These are phyloP conservation scores for Salix brachista DNA, from an alignment of 345 rosid species.

Conservation along the genomic window DNA sequence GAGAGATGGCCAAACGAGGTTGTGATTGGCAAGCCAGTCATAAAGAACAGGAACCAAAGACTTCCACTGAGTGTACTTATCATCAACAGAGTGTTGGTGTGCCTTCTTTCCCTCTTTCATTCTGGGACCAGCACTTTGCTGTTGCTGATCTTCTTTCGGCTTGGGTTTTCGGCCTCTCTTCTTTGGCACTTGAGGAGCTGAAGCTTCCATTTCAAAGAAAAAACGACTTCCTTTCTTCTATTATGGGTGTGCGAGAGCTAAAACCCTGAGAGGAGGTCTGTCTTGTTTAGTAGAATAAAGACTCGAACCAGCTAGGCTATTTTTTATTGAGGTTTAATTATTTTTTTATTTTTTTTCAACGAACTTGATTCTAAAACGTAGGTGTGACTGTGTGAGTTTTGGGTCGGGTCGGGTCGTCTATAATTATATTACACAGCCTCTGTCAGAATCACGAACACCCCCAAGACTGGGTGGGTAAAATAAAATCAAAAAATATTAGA, in stretches of 20 bases:
- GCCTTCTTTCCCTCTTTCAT: slow-evolving; percentile 41
- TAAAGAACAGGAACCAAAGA: slow-evolving; percentile 89
- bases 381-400: too few species aligned
- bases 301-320: too few species aligned
- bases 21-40: slow-evolving; percentile 98
- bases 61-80: slow-evolving; percentile 94
- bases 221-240: not conserved
- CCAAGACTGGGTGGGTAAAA: too few species aligned
- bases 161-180: slow-evolving; percentile 95
- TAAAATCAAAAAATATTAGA: too few species aligned
- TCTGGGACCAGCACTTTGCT: slow-evolving; percentile 18
- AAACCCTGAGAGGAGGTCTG: not conserved
- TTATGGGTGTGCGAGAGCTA: not conserved
- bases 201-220: slow-evolving; percentile 7
- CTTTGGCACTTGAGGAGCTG: slow-evolving; percentile 34
- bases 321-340: too few species aligned
- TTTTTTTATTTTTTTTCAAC: too few species aligned
- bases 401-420: too few species aligned
- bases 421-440: too few species aligned
- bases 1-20: slow-evolving; percentile 99
- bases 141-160: slow-evolving; percentile 59
- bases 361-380: too few species aligned
- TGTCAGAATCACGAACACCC: too few species aligned
- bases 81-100: slow-evolving; percentile 63
- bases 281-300: not conserved